phyloP scores from a whole-genome alignment of 768 basidiomycete genomes.

The Collybia nuda region DNA sequence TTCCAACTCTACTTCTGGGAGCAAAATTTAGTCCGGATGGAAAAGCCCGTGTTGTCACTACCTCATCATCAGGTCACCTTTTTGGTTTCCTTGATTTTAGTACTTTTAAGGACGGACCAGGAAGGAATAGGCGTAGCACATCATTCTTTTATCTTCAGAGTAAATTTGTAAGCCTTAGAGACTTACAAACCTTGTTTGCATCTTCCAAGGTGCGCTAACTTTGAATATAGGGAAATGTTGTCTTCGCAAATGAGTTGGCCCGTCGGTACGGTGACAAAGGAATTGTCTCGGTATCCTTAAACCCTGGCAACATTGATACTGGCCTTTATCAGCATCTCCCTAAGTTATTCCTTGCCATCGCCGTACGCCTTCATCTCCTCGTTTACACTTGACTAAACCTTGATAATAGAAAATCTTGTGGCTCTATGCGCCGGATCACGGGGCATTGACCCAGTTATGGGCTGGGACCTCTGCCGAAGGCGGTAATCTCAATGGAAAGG shows the following conservation, averaged over 20 bases:
- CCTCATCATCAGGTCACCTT: constrained; percentile 32
- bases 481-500: constrained; percentile 44
- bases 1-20: constrained; percentile 38
- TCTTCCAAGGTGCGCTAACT: neutral
- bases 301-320: constrained; percentile 42
- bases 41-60: constrained; percentile 41
- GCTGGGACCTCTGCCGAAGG: constrained; percentile 47
- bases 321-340: constrained; percentile 29
- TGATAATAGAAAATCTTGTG: neutral
- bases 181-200: neutral
- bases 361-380: constrained; percentile 11
- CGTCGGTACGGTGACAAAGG: constrained; percentile 39
- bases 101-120: constrained; percentile 42
- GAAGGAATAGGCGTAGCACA: constrained; percentile 19
- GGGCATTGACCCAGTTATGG: constrained; percentile 50
- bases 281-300: constrained; percentile 39
- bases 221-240: constrained; percentile 33
- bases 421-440: constrained; percentile 30
- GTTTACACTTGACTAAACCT: neutral
- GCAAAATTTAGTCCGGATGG: constrained; percentile 31
- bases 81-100: constrained; percentile 31
- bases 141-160: constrained; percentile 28
- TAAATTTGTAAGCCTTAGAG: constrained; percentile 25
- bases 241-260: constrained; percentile 38
- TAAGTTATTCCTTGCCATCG: constrained; percentile 3